Base-by-base conservation (phyloP, 2,329 filamentous ascomycete genomes). In the Massarina eburnea region DNA sequence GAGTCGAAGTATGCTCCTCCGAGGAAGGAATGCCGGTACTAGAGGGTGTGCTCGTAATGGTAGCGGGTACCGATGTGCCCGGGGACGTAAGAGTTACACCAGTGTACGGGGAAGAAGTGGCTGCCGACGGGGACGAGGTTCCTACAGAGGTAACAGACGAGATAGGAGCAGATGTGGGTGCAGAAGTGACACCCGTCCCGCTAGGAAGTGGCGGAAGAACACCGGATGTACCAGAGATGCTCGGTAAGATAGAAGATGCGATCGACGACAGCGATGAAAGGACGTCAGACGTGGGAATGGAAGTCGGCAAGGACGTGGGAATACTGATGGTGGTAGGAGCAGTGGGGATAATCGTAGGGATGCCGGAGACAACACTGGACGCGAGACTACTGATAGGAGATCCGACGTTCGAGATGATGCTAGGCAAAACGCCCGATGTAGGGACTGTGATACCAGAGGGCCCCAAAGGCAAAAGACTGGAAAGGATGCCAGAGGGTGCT, bases 341-440 rank as follows among this genome's bases (percentile, higher is more conserved):
- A 46, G 14, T 49, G 37, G 42, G 18, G 12, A 41, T 29, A 22
- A 51, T 54, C 12, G 52, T 54, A 10, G 41, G 41, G 15, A 57
- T 38, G 20, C 19, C 17, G 4, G 35, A 24, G 15, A 18, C 33
- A 22, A 17, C 10, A 20, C 33, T 18, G 17, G 19, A 10, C n/a
- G 19, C 19, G 43, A 22, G 7, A 39, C 17, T 21, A 20, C 12
- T 24, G 20, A 39, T 39, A 24, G n/a, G 12, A 7, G 36, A 39
- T 6, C 22, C 19, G 34, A 37, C 34, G 17, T 20, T 38, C 33
- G 58, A 57, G 14, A 58, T 26, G 33, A 57, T 45, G 35, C 49
- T 52, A 8, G 57, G 50, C 10, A 58, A 44, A 20, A 51, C 51
- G 9, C 54, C 51, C 33, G 54, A 36, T 26, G 57, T 43, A 7